Percentiles rank a stretch among this genome's conserved stretches.
Evolutionary conservation across 495 filamentous ascomycete species (phyloP).

Genomic region (Monascus purpureus): DNA sequence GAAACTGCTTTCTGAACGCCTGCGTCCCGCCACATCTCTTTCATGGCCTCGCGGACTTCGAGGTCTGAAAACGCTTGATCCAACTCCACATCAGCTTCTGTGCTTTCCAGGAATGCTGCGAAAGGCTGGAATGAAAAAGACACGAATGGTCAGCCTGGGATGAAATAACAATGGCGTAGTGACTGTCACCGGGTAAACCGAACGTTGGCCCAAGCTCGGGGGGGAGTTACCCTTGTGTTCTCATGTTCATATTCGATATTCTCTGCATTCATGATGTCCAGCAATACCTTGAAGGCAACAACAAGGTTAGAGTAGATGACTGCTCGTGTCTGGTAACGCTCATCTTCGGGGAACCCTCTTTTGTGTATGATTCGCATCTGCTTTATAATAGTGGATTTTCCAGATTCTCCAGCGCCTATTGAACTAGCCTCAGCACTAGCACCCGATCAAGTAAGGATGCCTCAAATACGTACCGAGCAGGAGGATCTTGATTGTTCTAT

Average conservation of each 20-base stretch:
- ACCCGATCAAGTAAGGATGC: background rate
- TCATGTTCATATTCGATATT: slow-evolving; percentile 60
- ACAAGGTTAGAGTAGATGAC: slow-evolving; percentile 92
- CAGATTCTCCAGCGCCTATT: slow-evolving; percentile 88
- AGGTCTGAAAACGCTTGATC: slow-evolving; percentile 54
- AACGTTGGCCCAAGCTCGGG: background rate
- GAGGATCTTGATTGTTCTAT: slow-evolving; percentile 71
- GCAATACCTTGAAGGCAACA: slow-evolving; percentile 73
- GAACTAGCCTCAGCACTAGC: background rate
- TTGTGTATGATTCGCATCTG: slow-evolving; percentile 99
- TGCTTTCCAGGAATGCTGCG: slow-evolving; percentile 20
- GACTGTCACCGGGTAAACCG: too few relatives aligned
- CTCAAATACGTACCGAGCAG: slow-evolving; percentile 49
- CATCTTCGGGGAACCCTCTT: slow-evolving; percentile 78
- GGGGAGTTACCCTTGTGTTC: slow-evolving; percentile 54
- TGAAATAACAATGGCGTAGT: too few relatives aligned
- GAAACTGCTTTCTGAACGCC: slow-evolving; percentile 77
- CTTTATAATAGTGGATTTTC: slow-evolving; percentile 96
- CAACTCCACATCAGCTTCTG: slow-evolving; percentile 61
- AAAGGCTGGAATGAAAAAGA: slow-evolving; percentile 13
- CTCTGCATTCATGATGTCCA: slow-evolving; percentile 88
- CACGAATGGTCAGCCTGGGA: too few relatives aligned
- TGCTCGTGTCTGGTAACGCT: slow-evolving; percentile 83
- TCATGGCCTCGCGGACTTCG: slow-evolving; percentile 63
- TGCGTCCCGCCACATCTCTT: slow-evolving; percentile 66